phyloP scores from a whole-genome alignment of 352 stramenopile species.

The Globisporangium canariense region DNA sequence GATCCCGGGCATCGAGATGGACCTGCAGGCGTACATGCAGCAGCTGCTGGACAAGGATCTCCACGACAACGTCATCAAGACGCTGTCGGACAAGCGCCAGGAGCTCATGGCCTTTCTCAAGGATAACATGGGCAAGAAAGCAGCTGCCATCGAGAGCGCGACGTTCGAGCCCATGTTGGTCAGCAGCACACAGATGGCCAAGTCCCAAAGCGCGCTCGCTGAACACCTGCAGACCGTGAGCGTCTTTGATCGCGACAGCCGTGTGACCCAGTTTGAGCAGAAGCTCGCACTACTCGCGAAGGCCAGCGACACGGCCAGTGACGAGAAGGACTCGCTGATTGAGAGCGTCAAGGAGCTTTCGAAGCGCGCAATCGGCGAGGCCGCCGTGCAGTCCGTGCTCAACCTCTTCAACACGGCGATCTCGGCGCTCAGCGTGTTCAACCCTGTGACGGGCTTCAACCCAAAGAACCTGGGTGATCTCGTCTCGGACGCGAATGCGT shows the following conservation, averaged over 20 bases:
- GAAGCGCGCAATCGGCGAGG: conserved; percentile 3
- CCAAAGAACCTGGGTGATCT: conserved; percentile 2
- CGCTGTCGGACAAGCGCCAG: not conserved
- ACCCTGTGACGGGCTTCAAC: conserved; percentile 7
- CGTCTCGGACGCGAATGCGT: not conserved
- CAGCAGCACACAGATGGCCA: not conserved
- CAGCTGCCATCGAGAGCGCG: not conserved
- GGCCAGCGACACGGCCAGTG: not conserved
- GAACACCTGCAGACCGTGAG: conserved; percentile 1
- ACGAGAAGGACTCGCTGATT: not conserved
- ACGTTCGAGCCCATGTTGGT: not conserved
- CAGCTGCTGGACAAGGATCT: conserved; percentile 2
- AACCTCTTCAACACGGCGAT: conserved; percentile 5
- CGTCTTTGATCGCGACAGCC: conserved; percentile 3
- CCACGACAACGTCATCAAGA: not conserved
- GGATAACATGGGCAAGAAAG: conserved; percentile 5
- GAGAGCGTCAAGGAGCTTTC: conserved; percentile 1
- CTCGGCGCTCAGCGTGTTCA: conserved; percentile 7
- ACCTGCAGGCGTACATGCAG: conserved; percentile 3
- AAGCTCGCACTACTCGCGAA: conserved; percentile 2
- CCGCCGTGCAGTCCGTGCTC: not conserved
- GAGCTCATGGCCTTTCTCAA: conserved; percentile 1
- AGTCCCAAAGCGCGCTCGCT: conserved; percentile 1
- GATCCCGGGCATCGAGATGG: conserved; percentile 5
- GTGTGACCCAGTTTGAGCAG: not conserved